Evolutionary conservation across 345 rosid species (phyloP).

Genomic region (Pistacia atlantica): DNA sequence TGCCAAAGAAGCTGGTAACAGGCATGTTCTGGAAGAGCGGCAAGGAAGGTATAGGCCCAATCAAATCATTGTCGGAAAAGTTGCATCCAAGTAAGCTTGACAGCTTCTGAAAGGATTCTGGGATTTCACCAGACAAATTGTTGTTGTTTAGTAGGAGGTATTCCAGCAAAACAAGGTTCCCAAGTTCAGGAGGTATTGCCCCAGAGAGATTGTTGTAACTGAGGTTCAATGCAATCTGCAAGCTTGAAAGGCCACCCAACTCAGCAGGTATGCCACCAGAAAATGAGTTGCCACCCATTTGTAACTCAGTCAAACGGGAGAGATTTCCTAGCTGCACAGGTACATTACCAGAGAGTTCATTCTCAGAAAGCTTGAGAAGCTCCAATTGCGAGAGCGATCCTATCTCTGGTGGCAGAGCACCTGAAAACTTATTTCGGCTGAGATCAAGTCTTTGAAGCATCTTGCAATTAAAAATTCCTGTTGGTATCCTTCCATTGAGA

Average conservation of each 20-base stretch:
- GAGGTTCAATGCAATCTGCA: constrained; percentile 87
- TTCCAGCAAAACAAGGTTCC: constrained; percentile 66
- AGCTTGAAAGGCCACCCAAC: constrained; percentile 61
- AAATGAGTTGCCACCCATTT: constrained; percentile 86
- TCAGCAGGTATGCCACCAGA: constrained; percentile 61
- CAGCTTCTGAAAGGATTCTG: constrained; percentile 59
- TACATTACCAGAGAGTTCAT: constrained; percentile 54
- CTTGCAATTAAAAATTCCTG: constrained; percentile 63
- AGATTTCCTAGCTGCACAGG: constrained; percentile 65
- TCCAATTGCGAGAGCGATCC: constrained; percentile 78
- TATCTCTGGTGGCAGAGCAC: constrained; percentile 55
- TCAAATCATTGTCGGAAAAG: constrained; percentile 74
- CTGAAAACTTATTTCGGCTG: constrained; percentile 61
- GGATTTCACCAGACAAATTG: constrained; percentile 71
- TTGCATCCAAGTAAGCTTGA: constrained; percentile 80
- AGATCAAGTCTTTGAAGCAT: constrained; percentile 91
- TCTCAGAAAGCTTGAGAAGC: constrained; percentile 84
- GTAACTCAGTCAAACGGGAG: constrained; percentile 67
- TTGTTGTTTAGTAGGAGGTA: constrained; percentile 78
- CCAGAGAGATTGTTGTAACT: constrained; percentile 82
- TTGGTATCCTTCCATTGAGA: constrained; percentile 64
- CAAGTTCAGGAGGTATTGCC: constrained; percentile 66
- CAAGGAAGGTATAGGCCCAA: constrained; percentile 63
- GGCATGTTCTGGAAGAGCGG: constrained; percentile 50
- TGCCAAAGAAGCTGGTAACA: constrained; percentile 56